These are phyloP conservation scores for Capronia americana DNA, from an alignment of 2,329 filamentous ascomycete species.

Conservation along the genomic window DNA sequence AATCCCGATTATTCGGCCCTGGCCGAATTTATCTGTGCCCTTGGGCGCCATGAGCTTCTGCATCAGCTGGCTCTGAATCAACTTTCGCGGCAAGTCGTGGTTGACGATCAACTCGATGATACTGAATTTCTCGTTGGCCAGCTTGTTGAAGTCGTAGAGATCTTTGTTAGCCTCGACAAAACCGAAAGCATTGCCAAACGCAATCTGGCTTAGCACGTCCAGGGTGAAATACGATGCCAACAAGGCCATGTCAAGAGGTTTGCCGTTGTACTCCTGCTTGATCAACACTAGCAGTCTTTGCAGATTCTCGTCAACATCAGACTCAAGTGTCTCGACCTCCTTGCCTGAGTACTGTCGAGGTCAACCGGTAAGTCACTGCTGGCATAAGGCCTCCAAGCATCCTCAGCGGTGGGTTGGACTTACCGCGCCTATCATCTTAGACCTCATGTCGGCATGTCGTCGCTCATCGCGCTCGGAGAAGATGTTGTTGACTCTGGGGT, in stretches of 20 bases:
- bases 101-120: constrained; percentile 34
- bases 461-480: constrained; percentile 28
- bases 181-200: constrained; percentile 31
- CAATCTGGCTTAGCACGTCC: constrained; percentile 33
- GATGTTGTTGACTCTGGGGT: constrained; percentile 27
- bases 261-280: constrained; percentile 19
- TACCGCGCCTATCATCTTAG: too few species aligned
- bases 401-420: too few species aligned
- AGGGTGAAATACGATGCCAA: constrained; percentile 32
- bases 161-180: constrained; percentile 32
- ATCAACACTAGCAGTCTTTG: constrained; percentile 26
- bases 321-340: constrained; percentile 29
- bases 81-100: constrained; percentile 9
- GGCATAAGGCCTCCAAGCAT: too few species aligned
- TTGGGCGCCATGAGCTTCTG: constrained; percentile 23
- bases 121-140: constrained; percentile 22
- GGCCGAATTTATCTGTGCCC: constrained; percentile 31
- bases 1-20: constrained; percentile 33
- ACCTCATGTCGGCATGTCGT: constrained; percentile 15
- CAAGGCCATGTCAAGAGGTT: constrained; percentile 28
- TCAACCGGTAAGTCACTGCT: neutral
- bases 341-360: constrained; percentile 29
- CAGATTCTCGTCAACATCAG: constrained; percentile 23
- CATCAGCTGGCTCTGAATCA: constrained; percentile 28
- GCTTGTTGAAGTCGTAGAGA: constrained; percentile 30